These are phyloP conservation scores for Lentinula lateritia DNA, from an alignment of 768 basidiomycete genomes.

Conservation along the genomic window DNA sequence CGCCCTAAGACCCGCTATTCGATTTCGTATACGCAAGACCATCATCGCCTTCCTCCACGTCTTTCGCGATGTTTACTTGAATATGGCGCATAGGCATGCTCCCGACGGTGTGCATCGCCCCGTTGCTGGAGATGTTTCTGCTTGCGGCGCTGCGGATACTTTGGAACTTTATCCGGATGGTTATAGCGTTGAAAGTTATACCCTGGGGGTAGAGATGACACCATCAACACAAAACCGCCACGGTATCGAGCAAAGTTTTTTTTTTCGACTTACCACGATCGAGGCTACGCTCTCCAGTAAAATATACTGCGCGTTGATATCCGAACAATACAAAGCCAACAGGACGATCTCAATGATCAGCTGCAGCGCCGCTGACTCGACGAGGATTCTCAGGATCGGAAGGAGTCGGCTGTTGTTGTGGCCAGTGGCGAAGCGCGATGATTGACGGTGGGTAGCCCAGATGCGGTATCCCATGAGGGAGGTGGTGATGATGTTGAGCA, in stretches of 20 bases:
- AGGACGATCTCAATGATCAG: constrained; percentile 14
- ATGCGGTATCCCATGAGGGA: constrained; percentile 15
- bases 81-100: constrained; percentile 9
- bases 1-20: too few species aligned
- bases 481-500: constrained; percentile 17
- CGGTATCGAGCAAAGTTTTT: background rate
- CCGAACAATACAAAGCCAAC: constrained; percentile 11
- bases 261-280: constrained; percentile 5
- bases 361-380: constrained; percentile 16
- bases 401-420: background rate
- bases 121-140: background rate
- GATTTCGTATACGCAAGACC: background rate
- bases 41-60: background rate
- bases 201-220: background rate
- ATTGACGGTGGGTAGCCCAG: constrained; percentile 9
- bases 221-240: too few species aligned
- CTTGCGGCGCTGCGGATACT: background rate
- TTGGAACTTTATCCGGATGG: constrained; percentile 9
- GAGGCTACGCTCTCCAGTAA: constrained; percentile 14
- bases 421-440: background rate
- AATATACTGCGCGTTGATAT: constrained; percentile 15
- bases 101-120: background rate
- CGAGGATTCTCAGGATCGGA: constrained; percentile 11
- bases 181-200: constrained; percentile 11
- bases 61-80: background rate